Base-by-base conservation (phyloP, 345 rosid genomes). In the Eucalyptus pumila region DNA sequence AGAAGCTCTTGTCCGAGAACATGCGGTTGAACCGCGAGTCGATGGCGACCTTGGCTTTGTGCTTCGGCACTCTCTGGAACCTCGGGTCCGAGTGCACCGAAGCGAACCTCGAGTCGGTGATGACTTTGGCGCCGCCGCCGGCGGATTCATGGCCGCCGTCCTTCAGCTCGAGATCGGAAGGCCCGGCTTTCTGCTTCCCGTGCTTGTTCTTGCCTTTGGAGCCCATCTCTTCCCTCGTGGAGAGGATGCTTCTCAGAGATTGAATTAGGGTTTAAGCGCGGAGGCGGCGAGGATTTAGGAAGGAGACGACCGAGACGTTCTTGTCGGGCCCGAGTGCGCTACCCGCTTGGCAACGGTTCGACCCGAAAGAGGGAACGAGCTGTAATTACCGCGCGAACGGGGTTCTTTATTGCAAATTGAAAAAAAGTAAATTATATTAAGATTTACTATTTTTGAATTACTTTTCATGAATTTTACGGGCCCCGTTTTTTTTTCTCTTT, bases 1-100 rank as follows among this genome's bases (percentile, higher is more conserved):
- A 87, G 87, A 97, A 96, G 34, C 88, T 89, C 90, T 94, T 96
- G 89, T 95, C 96, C 23, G 94, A 92, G 90, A 97, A 92, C 87
- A 93, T 91, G 32, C 93, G 89, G 65, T 90, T 44, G 92, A 98
- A 98, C 21, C 99, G 95, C 81, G 96, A 93, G 88, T 98, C 99
- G 52, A 98, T 95, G 13, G 92, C 69, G 8, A 97, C 97, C 92
- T 96, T 98, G 5, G 95, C 72, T 26, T 95, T 93, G 60, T 93
- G 95, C 93, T 90, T 94, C 11, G 96, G 95, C 32, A 93, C 92
- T n/a, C 89, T 96, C 94, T 95, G 98, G 91, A 98, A 98, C 90
- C 97, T 91, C 58, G 99, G 99, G 91, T 96, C 99, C 21, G 94
- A 92, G 91, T 95, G 97, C 45, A 94, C 93, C 52, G 93, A 90